Percentiles rank a stretch among this genome's conserved stretches.
Conservation (phyloP, 306 rosid genomes). For the Gleditsia sinensis region DNA sequence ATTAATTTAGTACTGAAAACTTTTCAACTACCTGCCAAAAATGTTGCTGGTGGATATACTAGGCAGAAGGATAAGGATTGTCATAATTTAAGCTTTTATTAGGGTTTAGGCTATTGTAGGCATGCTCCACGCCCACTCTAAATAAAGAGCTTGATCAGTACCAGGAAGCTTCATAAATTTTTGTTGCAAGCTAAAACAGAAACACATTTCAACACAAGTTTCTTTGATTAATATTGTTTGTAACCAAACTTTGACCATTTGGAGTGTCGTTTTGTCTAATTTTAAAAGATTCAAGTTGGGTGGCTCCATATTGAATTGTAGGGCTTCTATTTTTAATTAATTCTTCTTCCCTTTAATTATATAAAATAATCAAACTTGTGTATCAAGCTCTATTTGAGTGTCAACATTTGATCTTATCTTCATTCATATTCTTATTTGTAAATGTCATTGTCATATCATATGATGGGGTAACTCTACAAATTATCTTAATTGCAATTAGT, state of each 20-base stretch:
- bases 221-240: background rate
- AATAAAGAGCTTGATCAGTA: background rate
- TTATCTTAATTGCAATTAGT: no score
- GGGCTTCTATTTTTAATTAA: background rate
- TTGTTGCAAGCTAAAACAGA: background rate
- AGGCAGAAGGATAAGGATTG: no score
- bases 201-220: background rate
- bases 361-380: background rate
- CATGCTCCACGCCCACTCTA: background rate
- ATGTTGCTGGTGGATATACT: no score
- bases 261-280: background rate
- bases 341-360: background rate
- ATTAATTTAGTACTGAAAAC: no score
- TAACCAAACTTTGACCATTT: conserved; percentile 20
- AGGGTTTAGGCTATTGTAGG: background rate
- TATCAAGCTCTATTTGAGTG: background rate
- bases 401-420: conserved; percentile 28
- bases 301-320: background rate
- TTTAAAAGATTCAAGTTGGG: background rate
- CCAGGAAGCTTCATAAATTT: background rate
- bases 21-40: no score
- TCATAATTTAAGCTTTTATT: background rate
- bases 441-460: background rate
- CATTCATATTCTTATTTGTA: background rate
- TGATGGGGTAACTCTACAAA: background rate